phyloP scores from a whole-genome alignment of 495 filamentous ascomycete species.

The Pseudomonodictys pantanalensis region DNA sequence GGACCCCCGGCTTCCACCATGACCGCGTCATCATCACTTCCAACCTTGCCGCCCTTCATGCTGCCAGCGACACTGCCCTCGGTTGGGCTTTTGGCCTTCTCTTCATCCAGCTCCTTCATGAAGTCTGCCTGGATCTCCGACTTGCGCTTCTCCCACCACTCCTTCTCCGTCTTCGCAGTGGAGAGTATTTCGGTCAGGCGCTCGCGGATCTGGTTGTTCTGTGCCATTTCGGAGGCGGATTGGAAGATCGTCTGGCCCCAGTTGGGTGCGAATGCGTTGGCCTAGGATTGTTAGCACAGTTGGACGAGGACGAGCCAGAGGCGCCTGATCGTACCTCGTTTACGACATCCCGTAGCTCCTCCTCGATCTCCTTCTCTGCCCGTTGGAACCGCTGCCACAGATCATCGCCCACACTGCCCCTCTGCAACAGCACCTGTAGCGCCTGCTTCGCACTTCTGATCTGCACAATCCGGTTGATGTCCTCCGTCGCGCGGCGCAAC shows the following conservation, averaged over 20 bases:
- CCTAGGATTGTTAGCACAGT: slow-evolving; percentile 46
- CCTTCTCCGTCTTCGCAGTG: slow-evolving; percentile 67
- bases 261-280: slow-evolving; percentile 77
- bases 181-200: slow-evolving; percentile 63
- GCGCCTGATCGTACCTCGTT: slow-evolving; percentile 61
- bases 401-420: slow-evolving; percentile 93
- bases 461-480: slow-evolving; percentile 84
- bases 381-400: slow-evolving; percentile 87
- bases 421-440: slow-evolving; percentile 73
- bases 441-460: slow-evolving; percentile 82
- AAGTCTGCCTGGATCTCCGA: slow-evolving; percentile 69
- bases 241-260: slow-evolving; percentile 98
- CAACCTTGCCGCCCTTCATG: slow-evolving; percentile 32
- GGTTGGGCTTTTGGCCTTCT: slow-evolving; percentile 32
- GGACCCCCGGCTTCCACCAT: slow-evolving; percentile 73
- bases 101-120: slow-evolving; percentile 76
- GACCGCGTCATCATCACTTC: slow-evolving; percentile 80
- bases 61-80: background rate
- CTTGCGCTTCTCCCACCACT: slow-evolving; percentile 88
- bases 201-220: slow-evolving; percentile 61
- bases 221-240: slow-evolving; percentile 79
- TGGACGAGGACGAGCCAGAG: background rate
- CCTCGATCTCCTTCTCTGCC: slow-evolving; percentile 97
- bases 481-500: slow-evolving; percentile 81
- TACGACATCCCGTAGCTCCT: slow-evolving; percentile 89